These are phyloP conservation scores for Salvia rosmarinus DNA, from an alignment of 257 asterid species.

Conservation along the genomic window DNA sequence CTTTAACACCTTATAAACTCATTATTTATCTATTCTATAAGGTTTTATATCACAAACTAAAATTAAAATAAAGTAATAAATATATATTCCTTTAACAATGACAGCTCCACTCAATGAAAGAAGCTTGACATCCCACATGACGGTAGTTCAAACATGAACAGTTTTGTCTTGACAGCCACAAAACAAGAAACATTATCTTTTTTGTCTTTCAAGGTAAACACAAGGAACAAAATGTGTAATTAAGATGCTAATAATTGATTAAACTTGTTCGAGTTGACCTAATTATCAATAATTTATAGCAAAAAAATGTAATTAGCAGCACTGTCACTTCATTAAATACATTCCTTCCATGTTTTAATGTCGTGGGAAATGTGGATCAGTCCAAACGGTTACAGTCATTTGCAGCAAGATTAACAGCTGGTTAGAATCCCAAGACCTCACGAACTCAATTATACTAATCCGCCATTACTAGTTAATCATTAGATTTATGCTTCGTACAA, in stretches of 20 bases:
- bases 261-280: conserved; percentile 53
- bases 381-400: conserved; percentile 62
- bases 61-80: neutral
- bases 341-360: conserved; percentile 70
- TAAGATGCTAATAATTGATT: conserved; percentile 1
- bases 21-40: neutral
- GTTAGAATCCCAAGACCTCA: conserved; percentile 59
- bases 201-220: neutral
- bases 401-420: conserved; percentile 46
- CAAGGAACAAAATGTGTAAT: neutral
- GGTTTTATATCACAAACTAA: too few relatives aligned
- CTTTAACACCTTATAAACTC: neutral
- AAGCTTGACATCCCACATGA: conserved; percentile 42
- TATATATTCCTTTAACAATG: conserved; percentile 5
- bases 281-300: conserved; percentile 38
- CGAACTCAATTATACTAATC: conserved; percentile 45
- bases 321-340: conserved; percentile 44
- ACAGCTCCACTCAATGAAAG: conserved; percentile 29
- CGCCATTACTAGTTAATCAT: conserved; percentile 45
- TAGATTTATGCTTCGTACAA: conserved; percentile 33
- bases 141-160: conserved; percentile 29
- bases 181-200: conserved; percentile 25
- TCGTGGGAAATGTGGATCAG: conserved; percentile 49
- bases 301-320: conserved; percentile 28
- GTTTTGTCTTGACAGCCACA: conserved; percentile 39